phyloP scores from a whole-genome alignment of 2,329 filamentous ascomycete genomes.

The Scedosporium apiospermum region DNA sequence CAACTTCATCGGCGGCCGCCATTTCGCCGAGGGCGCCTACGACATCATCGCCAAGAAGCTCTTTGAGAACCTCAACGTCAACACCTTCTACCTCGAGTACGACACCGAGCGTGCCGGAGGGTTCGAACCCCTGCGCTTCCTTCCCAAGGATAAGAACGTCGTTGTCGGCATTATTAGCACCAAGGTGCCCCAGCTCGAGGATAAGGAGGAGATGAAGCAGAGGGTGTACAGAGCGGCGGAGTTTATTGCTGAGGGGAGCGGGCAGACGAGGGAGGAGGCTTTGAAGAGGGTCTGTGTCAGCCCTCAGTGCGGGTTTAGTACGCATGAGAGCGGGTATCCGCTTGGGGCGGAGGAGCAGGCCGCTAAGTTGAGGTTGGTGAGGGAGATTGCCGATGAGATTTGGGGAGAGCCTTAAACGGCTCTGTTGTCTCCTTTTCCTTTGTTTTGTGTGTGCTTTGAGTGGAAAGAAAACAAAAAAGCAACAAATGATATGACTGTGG shows the following conservation, averaged over 20 bases:
- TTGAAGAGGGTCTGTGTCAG: conserved; percentile 59
- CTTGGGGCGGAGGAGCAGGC: conserved; percentile 62
- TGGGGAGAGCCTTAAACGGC: conserved; percentile 37
- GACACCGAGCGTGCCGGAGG: conserved; percentile 56
- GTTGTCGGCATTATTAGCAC: conserved; percentile 56
- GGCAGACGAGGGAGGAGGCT: conserved; percentile 55
- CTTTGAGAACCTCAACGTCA: conserved; percentile 51
- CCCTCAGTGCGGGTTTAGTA: conserved; percentile 67
- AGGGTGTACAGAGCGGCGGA: conserved; percentile 53
- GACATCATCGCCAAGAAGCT: conserved; percentile 59
- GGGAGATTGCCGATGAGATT: conserved; percentile 62
- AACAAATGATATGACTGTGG: neutral
- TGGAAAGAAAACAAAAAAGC: neutral
- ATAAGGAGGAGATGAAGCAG: conserved; percentile 53
- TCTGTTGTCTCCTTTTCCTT: neutral
- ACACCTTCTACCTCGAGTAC: conserved; percentile 63
- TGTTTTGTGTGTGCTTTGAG: neutral
- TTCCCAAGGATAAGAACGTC: conserved; percentile 53
- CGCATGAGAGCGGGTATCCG: conserved; percentile 63
- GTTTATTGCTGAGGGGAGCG: conserved; percentile 59
- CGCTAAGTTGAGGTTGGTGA: conserved; percentile 61
- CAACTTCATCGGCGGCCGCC: conserved; percentile 57
- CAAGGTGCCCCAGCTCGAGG: conserved; percentile 52
- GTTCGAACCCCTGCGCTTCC: conserved; percentile 53
- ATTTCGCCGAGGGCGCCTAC: conserved; percentile 59